Percentiles rank a stretch among this genome's conserved stretches.
Conservation (phyloP, 768 basidiomycete species). For the Chiua virens region DNA sequence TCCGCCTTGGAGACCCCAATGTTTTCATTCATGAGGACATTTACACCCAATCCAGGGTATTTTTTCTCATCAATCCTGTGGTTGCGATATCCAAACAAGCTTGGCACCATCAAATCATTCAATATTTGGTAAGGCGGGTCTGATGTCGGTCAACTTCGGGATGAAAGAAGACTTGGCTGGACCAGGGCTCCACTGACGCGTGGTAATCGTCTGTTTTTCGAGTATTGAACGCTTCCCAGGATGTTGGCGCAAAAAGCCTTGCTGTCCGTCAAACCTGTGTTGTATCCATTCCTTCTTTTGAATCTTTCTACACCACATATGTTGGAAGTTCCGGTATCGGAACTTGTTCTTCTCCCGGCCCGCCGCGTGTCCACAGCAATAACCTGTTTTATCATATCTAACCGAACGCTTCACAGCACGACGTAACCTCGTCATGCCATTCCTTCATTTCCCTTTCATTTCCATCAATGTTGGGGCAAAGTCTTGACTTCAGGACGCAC, state of each 20-base stretch:
- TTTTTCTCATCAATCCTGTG: constrained; percentile 22
- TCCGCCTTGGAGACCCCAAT: constrained; percentile 13
- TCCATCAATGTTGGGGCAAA: no score
- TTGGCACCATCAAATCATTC: constrained; percentile 6
- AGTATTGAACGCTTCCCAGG: not conserved
- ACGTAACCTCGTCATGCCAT: not conserved
- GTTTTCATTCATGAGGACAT: constrained; percentile 14
- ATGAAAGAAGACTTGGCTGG: constrained; percentile 28
- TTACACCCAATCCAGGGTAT: constrained; percentile 24
- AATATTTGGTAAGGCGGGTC: constrained; percentile 23
- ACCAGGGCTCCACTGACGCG: constrained; percentile 26
- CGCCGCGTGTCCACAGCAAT: constrained; percentile 6
- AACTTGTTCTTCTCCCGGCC: constrained; percentile 19
- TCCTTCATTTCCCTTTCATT: constrained; percentile 12
- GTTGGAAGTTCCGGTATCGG: constrained; percentile 23
- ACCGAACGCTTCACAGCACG: constrained; percentile 15
- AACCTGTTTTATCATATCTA: constrained; percentile 26
- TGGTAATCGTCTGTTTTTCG: constrained; percentile 24
- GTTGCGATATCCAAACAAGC: constrained; percentile 11
- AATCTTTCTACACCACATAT: constrained; percentile 1
- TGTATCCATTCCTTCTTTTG: constrained; percentile 5
- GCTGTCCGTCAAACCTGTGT: constrained; percentile 20
- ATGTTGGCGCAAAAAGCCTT: not conserved
- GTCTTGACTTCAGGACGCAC: no score
- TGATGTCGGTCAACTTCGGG: not conserved